Conservation (phyloP, 208 protist species). For the Leishmania aethiopica region DNA sequence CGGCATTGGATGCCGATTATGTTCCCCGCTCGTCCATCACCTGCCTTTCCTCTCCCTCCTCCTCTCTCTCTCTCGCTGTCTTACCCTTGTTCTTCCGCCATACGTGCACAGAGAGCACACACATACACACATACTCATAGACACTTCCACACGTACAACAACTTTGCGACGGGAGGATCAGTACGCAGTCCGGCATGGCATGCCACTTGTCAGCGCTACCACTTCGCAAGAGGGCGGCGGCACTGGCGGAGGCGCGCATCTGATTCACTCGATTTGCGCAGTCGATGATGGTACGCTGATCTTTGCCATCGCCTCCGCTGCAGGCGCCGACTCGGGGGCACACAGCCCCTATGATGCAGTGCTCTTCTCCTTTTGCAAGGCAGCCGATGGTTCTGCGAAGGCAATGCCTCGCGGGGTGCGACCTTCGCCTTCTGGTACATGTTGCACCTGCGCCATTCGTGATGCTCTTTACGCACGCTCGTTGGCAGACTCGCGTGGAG, state of each 20-base stretch:
- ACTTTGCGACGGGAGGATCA: background rate
- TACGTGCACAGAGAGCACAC: background rate
- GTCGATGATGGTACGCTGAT: constrained; percentile 11
- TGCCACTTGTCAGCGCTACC: constrained; percentile 15
- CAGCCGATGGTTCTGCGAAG: background rate
- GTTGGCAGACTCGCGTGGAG: background rate
- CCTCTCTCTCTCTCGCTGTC: background rate
- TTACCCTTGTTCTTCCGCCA: background rate
- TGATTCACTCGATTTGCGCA: constrained; percentile 4
- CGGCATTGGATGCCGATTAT: background rate
- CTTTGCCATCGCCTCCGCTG: constrained; percentile 11
- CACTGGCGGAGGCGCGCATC: background rate
- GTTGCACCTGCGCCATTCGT: background rate
- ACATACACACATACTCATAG: background rate
- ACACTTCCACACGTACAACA: background rate
- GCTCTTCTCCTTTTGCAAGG: background rate
- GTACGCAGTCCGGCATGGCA: background rate
- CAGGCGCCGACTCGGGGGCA: background rate
- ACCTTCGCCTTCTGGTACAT: background rate
- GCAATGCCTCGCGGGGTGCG: too few species aligned
- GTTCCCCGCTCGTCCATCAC: background rate
- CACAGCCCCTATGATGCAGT: background rate
- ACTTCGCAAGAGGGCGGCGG: background rate
- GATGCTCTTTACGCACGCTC: background rate
- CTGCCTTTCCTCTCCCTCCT: background rate